Percentiles rank a stretch among this genome's conserved stretches.
Evolutionary conservation across 2,329 filamentous ascomycete species (phyloP).

Genomic region (Canariomyces notabilis): DNA sequence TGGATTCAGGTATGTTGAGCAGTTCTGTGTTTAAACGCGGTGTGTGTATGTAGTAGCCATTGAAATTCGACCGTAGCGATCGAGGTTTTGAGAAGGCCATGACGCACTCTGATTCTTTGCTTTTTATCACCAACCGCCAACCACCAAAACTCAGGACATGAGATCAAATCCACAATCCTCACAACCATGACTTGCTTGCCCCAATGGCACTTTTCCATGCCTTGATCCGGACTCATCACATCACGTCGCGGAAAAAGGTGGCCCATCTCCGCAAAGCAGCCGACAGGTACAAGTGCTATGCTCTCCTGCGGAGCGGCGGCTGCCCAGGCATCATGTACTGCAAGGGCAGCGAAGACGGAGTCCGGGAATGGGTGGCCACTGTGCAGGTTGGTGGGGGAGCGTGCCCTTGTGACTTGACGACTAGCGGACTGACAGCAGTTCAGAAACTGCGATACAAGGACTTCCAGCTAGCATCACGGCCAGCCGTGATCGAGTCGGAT

Average conservation of each 20-base stretch:
- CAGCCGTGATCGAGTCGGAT: slow-evolving; percentile 30
- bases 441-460: slow-evolving; percentile 67
- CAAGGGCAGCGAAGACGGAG: slow-evolving; percentile 52
- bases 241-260: slow-evolving; percentile 72
- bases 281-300: slow-evolving; percentile 53
- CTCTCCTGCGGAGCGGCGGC: slow-evolving; percentile 62
- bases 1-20: no score
- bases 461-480: slow-evolving; percentile 58
- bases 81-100: no score
- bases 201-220: slow-evolving; percentile 37
- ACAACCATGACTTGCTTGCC: neutral
- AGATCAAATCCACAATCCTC: neutral
- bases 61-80: no score
- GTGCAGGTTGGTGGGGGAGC: slow-evolving; percentile 45
- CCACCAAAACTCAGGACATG: neutral
- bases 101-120: no score
- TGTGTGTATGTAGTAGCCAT: no score
- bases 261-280: slow-evolving; percentile 58
- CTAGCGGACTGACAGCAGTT: slow-evolving; percentile 1
- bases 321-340: slow-evolving; percentile 76
- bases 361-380: slow-evolving; percentile 58
- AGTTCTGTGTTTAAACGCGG: no score
- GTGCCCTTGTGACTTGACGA: no score
- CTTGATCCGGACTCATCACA: slow-evolving; percentile 74
- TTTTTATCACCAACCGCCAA: neutral